Evolutionary conservation across 2,329 filamentous ascomycete species (phyloP), one percentile per base, ranked within the genome.

Genomic region (Aureobasidium mangrovei): DNA sequence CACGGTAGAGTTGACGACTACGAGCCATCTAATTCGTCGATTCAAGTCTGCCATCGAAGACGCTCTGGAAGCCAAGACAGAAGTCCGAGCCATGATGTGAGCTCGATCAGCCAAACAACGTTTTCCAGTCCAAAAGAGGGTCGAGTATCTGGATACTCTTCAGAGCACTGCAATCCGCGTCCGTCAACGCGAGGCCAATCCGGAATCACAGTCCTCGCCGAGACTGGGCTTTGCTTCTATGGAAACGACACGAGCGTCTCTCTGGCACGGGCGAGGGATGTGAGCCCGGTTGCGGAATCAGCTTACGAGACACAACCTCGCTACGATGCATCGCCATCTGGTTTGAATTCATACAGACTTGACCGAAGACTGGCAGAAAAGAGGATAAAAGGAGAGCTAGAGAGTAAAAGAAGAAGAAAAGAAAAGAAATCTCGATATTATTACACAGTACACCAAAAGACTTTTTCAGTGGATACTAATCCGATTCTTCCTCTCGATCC

Each of bases 121-220:
- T 32, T 85, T 85, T 69, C 82, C 82, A 10, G 81, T 85, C 9
- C 79, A 78, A 4, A 80, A 84, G 62, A 85, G 82, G 82, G 73
- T 83, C 47, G 78, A 83, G 61, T 79, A 82, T 57, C 69, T 85
- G 8, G 81, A 83, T 57, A 80, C 31, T 39, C 72, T 85, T 10
- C 82, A 85, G 62, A 70, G 70, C 10, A 80, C 77, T 7, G 74
- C 81, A 0, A 84, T 85, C 62, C 76, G 77, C 43, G 73, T 82
- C 18, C 75, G 78, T 61, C 38, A 51, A 5, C 62, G 61, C 4
- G 61, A 62, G 33, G 44, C 63, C 27, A 65, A 65, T 24, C 64
- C 65, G n/a, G 67, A 65, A 64, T 65, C 68, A 62, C 67, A 67
- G 5, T 68, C 70, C 2, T 72, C 71, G 36, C 70, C 72, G 28